These are phyloP conservation scores for Salix koriyanagi DNA, from an alignment of 345 rosid genomes.

Conservation along the genomic window DNA sequence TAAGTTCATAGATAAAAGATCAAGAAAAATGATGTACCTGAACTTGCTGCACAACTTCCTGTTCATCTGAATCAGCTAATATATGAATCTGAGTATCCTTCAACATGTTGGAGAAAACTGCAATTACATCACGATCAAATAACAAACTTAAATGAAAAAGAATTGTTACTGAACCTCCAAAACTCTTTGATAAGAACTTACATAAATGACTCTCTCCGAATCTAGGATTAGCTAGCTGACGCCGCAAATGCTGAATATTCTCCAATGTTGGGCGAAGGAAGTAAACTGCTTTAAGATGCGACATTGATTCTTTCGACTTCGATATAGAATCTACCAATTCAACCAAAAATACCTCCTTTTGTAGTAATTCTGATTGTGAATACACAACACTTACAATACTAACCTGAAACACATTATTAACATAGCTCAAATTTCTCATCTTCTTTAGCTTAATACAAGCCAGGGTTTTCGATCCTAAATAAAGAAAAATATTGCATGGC, in stretches of 20 bases:
- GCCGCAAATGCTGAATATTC: slow-evolving; percentile 76
- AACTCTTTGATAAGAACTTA: slow-evolving; percentile 24
- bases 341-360: slow-evolving; percentile 89
- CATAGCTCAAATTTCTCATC: not conserved
- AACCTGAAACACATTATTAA: slow-evolving; percentile 47
- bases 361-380: slow-evolving; percentile 92
- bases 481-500: not conserved
- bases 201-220: slow-evolving; percentile 92
- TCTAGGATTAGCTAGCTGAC: slow-evolving; percentile 76
- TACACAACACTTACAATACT: slow-evolving; percentile 85
- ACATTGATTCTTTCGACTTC: slow-evolving; percentile 78
- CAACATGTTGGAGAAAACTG: slow-evolving; percentile 94
- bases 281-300: slow-evolving; percentile 90
- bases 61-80: slow-evolving; percentile 96
- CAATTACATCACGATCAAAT: not conserved
- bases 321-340: slow-evolving; percentile 87
- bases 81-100: slow-evolving; percentile 97
- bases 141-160: not conserved
- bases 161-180: not conserved
- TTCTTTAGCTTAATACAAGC: not conserved
- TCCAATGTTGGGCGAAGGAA: slow-evolving; percentile 84
- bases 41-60: slow-evolving; percentile 92
- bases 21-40: slow-evolving; percentile 47
- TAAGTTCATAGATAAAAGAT: not conserved
- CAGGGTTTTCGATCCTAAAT: not conserved